Percentiles rank a stretch among this genome's conserved stretches.
phyloP scores from a whole-genome alignment of 2,329 filamentous ascomycete species.

The Cordyceps javanica region DNA sequence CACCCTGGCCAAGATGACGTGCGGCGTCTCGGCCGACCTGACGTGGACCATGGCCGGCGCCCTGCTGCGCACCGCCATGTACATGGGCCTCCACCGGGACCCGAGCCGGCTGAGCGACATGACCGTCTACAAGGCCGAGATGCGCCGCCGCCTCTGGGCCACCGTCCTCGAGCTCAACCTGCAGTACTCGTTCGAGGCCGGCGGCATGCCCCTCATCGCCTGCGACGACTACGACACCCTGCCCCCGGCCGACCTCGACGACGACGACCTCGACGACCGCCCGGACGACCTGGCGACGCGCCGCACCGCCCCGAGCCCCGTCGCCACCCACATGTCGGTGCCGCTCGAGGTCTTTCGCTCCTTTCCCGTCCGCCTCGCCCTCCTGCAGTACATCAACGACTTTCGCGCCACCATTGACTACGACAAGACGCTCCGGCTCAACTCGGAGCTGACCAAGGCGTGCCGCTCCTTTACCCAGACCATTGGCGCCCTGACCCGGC shows the following conservation, averaged over 20 bases:
- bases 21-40: slow-evolving; percentile 43
- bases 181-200: slow-evolving; percentile 44
- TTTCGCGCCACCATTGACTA: slow-evolving; percentile 38
- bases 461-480: slow-evolving; percentile 27
- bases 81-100: slow-evolving; percentile 54
- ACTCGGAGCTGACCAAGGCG: slow-evolving; percentile 36
- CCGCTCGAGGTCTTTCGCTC: slow-evolving; percentile 40
- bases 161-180: slow-evolving; percentile 50
- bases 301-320: slow-evolving; percentile 18
- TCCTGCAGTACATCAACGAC: slow-evolving; percentile 42
- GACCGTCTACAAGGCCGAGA: slow-evolving; percentile 42
- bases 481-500: slow-evolving; percentile 30
- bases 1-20: slow-evolving; percentile 41
- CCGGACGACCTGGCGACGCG: slow-evolving; percentile 19
- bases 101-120: slow-evolving; percentile 43
- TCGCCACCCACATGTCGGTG: slow-evolving; percentile 43
- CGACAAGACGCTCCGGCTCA: slow-evolving; percentile 40
- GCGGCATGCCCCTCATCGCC: slow-evolving; percentile 43
- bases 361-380: slow-evolving; percentile 35
- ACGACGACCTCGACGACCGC: slow-evolving; percentile 41
- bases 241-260: slow-evolving; percentile 45
- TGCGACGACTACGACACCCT: slow-evolving; percentile 43
- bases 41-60: slow-evolving; percentile 46
- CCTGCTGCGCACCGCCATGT: slow-evolving; percentile 47
- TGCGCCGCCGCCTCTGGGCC: slow-evolving; percentile 51